A percentile compares a stretch with the other conserved stretches of the same genome.
These are phyloP conservation scores for Vaccinium corymbosum DNA, from an alignment of 148 eudicot genomes.

Conservation along the genomic window DNA sequence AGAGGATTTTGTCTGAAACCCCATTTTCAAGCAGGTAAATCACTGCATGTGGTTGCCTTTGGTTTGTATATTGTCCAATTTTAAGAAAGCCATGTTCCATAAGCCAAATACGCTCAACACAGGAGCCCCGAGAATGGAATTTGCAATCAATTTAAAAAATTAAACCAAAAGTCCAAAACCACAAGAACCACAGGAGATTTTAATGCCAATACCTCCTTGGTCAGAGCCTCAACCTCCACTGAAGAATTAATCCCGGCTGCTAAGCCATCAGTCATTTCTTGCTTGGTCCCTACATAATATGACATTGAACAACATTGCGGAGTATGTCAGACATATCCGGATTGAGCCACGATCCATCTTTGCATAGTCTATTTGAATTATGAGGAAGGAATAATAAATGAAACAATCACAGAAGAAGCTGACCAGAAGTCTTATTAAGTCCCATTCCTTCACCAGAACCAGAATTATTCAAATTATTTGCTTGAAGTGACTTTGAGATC, in stretches of 20 bases:
- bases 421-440: slow-evolving; percentile 40
- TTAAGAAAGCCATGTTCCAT: neutral
- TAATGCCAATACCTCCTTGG: slow-evolving; percentile 29
- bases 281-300: slow-evolving; percentile 41
- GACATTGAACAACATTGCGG: neutral
- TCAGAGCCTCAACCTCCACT: slow-evolving; percentile 50
- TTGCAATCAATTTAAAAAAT: neutral
- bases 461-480: slow-evolving; percentile 47
- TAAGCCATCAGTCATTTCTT: slow-evolving; percentile 34
- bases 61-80: neutral
- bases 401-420: slow-evolving; percentile 14
- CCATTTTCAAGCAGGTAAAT: slow-evolving; percentile 5
- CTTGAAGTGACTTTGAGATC: slow-evolving; percentile 62
- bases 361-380: neutral
- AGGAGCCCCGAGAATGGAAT: neutral
- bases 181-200: neutral
- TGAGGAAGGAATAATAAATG: neutral
- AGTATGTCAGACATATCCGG: neutral
- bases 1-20: neutral
- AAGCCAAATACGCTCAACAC: neutral
- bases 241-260: slow-evolving; percentile 29
- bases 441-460: slow-evolving; percentile 42
- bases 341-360: neutral
- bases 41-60: neutral
- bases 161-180: neutral